Evolutionary conservation across 1,284 basidiomycete species (phyloP), one percentile per base, ranked within the genome.

Genomic region (Erythrobasidium hasegawianum): DNA sequence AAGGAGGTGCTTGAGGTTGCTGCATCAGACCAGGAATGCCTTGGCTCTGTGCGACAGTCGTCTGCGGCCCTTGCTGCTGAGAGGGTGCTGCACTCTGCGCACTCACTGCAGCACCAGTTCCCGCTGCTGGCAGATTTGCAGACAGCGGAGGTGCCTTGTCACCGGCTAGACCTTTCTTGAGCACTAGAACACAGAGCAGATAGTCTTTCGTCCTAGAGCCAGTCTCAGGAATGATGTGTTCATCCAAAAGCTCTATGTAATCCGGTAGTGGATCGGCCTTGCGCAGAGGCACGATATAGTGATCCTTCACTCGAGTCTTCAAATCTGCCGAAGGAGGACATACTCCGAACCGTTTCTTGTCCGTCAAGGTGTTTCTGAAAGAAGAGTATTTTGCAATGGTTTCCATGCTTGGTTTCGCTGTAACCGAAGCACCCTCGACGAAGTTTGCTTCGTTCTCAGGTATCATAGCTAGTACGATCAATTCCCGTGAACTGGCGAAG

Each of bases 241-340:
- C 83, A 72, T 94, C 91, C 59, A 95, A 78, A 1, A 95, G 80
- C 71, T 93, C 89, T 69, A 94, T 83, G 72, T 87, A 91, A 67
- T 94, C 90, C 0, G 92, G 93, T 0, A 90, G 77, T 0, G 86
- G 80, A 57, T 88, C 83, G 26, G 79, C 80, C 14, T 87, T 82
- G 20, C 83, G 80, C 5, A 96, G 77, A 1, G 93, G 93, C 18
- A 95, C 83, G 67, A 95, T 83, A 74, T 97, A 97, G 33, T 95
- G 78, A 76, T 97, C 93, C 70, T 87, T 86, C 29, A 90, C 89
- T 50, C 70, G 41, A 20, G 62, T 59, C 43, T 65, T 67, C 9
- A 72, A 41, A 59, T 70, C 69, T 22, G 68, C 60, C 18, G 69
- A 52, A 14, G 72, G 70, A n/a, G 70, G 68, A 18, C 72, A 68